A percentile compares a stretch with the other conserved stretches of the same genome.
These are phyloP conservation scores for Aspergillus terreus DNA, from an alignment of 2,329 filamentous ascomycete species.

Conservation along the genomic window DNA sequence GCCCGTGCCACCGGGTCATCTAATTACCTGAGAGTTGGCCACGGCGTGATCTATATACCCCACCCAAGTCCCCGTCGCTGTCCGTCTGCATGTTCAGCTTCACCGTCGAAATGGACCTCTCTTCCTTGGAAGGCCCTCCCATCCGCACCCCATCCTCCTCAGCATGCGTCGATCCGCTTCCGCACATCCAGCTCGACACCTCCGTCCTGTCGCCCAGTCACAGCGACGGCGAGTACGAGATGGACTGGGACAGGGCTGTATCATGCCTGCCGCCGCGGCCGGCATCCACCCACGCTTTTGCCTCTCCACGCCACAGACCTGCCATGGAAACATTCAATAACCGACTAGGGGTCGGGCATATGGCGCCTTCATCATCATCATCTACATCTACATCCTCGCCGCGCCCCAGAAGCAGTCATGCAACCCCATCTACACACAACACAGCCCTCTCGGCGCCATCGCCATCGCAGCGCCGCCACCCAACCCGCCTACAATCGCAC, in stretches of 20 bases:
- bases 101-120: conserved; percentile 26
- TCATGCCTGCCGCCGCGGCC: conserved; percentile 12
- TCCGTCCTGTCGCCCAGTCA: not conserved
- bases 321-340: not conserved
- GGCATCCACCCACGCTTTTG: conserved; percentile 14
- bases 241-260: not conserved
- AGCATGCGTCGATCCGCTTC: conserved; percentile 3
- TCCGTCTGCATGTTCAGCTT: not conserved
- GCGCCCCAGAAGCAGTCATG: not conserved
- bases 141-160: conserved; percentile 14
- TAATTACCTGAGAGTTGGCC: not conserved
- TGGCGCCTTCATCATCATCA: not conserved
- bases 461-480: not conserved
- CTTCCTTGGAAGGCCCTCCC: conserved; percentile 34
- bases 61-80: not conserved
- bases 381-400: not conserved
- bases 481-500: not conserved
- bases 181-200: conserved; percentile 15
- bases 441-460: not conserved
- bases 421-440: not conserved
- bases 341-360: not conserved
- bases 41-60: not conserved
- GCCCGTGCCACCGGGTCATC: conserved; percentile 2
- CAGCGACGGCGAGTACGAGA: not conserved
- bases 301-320: not conserved